Evolutionary conservation across 345 rosid genomes (phyloP).

Genomic region (Populus nigra): DNA sequence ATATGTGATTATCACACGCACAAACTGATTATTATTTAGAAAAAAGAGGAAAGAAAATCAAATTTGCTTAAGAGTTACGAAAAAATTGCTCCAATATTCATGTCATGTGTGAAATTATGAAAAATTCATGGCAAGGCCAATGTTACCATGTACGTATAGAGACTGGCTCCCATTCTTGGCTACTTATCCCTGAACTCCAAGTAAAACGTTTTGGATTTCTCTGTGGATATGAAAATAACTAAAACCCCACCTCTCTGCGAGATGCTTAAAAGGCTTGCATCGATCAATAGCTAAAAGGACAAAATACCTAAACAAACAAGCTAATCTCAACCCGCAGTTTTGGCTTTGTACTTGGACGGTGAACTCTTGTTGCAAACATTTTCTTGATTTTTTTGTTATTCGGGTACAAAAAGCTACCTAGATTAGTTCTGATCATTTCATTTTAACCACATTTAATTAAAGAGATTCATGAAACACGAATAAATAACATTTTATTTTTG

Average conservation of each 20-base stretch:
- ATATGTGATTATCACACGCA: too few relatives aligned
- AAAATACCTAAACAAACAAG: too few relatives aligned
- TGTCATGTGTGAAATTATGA: not conserved
- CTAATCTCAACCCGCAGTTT: not conserved
- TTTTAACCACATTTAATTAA: too few relatives aligned
- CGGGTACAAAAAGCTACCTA: too few relatives aligned
- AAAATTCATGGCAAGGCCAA: not conserved
- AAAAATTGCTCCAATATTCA: not conserved
- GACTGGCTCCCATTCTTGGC: not conserved
- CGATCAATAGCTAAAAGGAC: not conserved
- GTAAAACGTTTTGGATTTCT: not conserved
- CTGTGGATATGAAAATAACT: not conserved
- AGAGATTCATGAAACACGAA: too few relatives aligned
- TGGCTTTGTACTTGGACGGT: not conserved
- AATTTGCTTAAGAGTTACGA: too few relatives aligned
- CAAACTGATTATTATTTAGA: too few relatives aligned
- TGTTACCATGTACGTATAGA: not conserved
- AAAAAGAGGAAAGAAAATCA: too few relatives aligned
- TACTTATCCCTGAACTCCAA: slow-evolving; percentile 1
- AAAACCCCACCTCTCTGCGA: not conserved
- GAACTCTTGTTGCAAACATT: not conserved
- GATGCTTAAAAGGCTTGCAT: not conserved
- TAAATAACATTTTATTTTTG: too few relatives aligned
- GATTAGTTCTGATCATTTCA: too few relatives aligned
- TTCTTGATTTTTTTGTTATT: not conserved